Evolutionary conservation across 1,284 basidiomycete genomes (phyloP), one percentile per base, ranked within the genome.

Genomic region (Clitocybe nebularis): DNA sequence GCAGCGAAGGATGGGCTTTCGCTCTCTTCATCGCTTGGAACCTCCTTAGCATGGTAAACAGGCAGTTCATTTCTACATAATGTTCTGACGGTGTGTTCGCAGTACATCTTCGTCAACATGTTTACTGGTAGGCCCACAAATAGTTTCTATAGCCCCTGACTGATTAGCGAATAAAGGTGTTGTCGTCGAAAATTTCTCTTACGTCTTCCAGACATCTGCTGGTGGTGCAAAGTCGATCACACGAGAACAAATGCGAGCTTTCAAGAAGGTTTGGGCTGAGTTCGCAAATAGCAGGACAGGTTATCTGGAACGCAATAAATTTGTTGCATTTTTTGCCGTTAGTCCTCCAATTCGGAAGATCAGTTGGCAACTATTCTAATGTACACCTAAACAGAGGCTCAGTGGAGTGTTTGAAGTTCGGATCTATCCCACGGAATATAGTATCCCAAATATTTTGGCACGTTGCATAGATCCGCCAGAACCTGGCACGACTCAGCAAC

Each of bases 51-150:
- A 97, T 97, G 91, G 91, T 92, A 52, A n/a, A n/a, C n/a, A n/a
- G n/a, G n/a, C n/a, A n/a, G n/a, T n/a, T n/a, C n/a, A n/a, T n/a
- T n/a, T n/a, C n/a, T n/a, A n/a, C n/a, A n/a, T n/a, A n/a, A n/a
- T n/a, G n/a, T n/a, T n/a, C n/a, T n/a, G n/a, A n/a, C n/a, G n/a
- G n/a, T n/a, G n/a, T n/a, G n/a, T n/a, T n/a, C n/a, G 17, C 17
- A 93, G 91, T 93, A 93, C 60, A 92, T 94, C 55, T 94, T 98
- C 67, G 78, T 92, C 54, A 96, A 96, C 69, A 84, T 94, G 80
- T 93, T 93, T 62, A 92, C 89, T 67, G 89, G 87, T 84, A 40
- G 33, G 58, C 47, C 23, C 8, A 40, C 4, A 5, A 16, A 8
- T 23, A 2, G 16, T 32, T 22, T 13, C 13, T 37, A n/a, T 39